A percentile compares a stretch with the other conserved stretches of the same genome.
Conservation (phyloP, 768 basidiomycete species). For the Tylopilus cervinicoccineus region DNA sequence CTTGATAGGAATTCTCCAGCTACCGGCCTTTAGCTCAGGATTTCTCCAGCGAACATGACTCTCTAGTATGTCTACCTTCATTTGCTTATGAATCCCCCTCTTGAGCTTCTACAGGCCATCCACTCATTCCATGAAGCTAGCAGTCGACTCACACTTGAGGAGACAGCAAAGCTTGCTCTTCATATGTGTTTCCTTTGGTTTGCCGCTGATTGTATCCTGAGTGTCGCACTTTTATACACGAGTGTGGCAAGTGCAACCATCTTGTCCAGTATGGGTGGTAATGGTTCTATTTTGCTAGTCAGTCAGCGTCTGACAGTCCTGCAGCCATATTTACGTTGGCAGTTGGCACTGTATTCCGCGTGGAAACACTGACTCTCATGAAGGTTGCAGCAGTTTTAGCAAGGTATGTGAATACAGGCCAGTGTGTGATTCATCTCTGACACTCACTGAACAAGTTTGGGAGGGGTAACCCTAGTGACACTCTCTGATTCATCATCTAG, state of each 20-base stretch:
- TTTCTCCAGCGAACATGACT: conserved; percentile 5
- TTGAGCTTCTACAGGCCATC: conserved; percentile 7
- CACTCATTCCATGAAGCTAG: conserved; percentile 12
- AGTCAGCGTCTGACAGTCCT: background rate
- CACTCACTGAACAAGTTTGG: conserved; percentile 47
- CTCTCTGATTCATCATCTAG: conserved; percentile 63
- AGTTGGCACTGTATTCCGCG: conserved; percentile 75
- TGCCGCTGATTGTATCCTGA: conserved; percentile 88
- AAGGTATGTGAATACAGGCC: conserved; percentile 53
- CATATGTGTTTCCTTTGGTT: conserved; percentile 92
- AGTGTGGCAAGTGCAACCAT: conserved; percentile 95
- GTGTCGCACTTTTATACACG: conserved; percentile 79
- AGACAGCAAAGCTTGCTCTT: conserved; percentile 78
- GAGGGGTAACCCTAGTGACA: conserved; percentile 86
- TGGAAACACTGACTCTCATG: conserved; percentile 68
- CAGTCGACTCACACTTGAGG: conserved; percentile 49
- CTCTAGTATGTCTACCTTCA: conserved; percentile 14
- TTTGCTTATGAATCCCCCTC: background rate
- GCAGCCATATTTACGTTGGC: conserved; percentile 91
- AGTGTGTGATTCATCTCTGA: background rate
- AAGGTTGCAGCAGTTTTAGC: conserved; percentile 77
- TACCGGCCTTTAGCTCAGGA: conserved; percentile 26
- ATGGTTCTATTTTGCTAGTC: conserved; percentile 18
- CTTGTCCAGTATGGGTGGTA: conserved; percentile 85
- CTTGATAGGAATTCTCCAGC: conserved; percentile 9